These are phyloP conservation scores for Trichoderma asperelloides DNA, from an alignment of 495 filamentous ascomycete species.

Conservation along the genomic window DNA sequence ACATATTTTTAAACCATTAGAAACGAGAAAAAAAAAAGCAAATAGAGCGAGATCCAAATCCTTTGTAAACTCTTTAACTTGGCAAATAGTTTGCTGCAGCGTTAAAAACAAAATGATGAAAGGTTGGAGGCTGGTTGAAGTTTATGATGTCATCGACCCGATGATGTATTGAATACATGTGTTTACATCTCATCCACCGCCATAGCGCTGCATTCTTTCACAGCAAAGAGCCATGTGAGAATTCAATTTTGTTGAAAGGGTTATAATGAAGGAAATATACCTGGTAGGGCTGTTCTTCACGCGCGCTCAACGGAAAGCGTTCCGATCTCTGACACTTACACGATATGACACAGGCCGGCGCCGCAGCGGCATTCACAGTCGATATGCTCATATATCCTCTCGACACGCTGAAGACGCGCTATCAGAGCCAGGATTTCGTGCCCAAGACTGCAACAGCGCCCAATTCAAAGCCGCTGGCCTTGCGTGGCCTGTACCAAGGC, in stretches of 20 bases:
- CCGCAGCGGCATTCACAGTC: constrained; percentile 67
- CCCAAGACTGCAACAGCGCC: constrained; percentile 49
- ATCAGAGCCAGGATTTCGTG: constrained; percentile 65
- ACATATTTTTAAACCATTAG: too few species aligned
- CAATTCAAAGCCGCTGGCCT: constrained; percentile 36
- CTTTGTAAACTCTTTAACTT: background rate
- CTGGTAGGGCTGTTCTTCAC: background rate
- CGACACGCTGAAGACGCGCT: constrained; percentile 78
- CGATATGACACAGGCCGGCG: constrained; percentile 54
- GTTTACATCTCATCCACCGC: too few species aligned
- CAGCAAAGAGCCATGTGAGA: background rate
- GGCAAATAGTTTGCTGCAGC: too few species aligned
- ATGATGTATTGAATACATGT: background rate
- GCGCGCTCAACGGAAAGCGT: too few species aligned
- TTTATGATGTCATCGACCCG: background rate
- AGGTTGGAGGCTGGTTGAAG: background rate
- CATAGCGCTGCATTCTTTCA: too few species aligned
- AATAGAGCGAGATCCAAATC: background rate
- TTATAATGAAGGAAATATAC: constrained; percentile 8
- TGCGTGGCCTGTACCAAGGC: constrained; percentile 78
- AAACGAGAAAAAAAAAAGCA: background rate
- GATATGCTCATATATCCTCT: constrained; percentile 76
- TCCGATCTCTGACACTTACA: background rate
- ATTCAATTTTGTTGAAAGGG: background rate
- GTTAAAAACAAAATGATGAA: background rate